A percentile compares a stretch with the other conserved stretches of the same genome.
Evolutionary conservation across 306 rosid genomes (phyloP).

Genomic region (Vigna hirtella): DNA sequence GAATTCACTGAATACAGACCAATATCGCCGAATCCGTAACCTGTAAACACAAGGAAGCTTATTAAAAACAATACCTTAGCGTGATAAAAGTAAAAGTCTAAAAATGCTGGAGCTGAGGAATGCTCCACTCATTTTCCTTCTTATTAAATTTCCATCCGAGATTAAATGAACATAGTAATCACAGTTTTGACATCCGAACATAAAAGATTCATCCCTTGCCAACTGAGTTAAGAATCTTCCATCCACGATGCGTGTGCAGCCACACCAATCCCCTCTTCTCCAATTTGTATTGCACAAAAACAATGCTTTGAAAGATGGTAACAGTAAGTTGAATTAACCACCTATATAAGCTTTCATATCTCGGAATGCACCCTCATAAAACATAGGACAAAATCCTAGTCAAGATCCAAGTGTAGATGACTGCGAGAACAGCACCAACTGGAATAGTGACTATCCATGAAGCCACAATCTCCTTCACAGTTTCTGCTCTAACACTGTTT

Average conservation of each 20-base stretch:
- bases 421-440: conserved; percentile 76
- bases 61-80: conserved; percentile 13
- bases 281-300: conserved; percentile 38
- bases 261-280: conserved; percentile 40
- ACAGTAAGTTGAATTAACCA: conserved; percentile 33
- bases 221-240: conserved; percentile 22
- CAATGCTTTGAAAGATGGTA: conserved; percentile 36
- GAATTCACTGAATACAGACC: conserved; percentile 36
- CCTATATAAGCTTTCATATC: conserved; percentile 43
- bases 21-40: conserved; percentile 15
- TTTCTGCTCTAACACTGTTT: conserved; percentile 88
- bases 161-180: conserved; percentile 23
- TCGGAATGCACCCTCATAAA: conserved; percentile 59
- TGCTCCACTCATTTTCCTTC: conserved; percentile 28
- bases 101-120: conserved; percentile 35
- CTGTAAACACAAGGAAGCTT: neutral
- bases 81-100: neutral
- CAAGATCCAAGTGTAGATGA: conserved; percentile 88
- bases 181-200: conserved; percentile 42
- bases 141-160: conserved; percentile 13
- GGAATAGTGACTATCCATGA: conserved; percentile 97
- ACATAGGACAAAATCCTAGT: conserved; percentile 72
- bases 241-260: conserved; percentile 19
- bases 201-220: conserved; percentile 38
- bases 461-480: conserved; percentile 89